Evolutionary conservation across 805 yeast species (phyloP).

Genomic region (Saccharomycopsis sp.): DNA sequence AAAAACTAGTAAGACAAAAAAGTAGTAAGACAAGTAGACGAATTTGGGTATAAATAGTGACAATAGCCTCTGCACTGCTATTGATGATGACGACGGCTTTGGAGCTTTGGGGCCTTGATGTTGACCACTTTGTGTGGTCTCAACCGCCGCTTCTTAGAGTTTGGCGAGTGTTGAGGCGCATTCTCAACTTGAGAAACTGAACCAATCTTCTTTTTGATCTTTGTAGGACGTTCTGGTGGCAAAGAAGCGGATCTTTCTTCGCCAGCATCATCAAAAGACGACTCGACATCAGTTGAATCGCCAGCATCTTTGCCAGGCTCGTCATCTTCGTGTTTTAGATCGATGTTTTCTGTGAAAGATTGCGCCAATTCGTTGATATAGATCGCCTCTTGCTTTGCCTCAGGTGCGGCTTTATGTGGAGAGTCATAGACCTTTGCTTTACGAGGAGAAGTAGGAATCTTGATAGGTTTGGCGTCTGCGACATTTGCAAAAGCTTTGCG

Average conservation of each 20-base stretch:
- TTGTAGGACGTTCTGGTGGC: background rate
- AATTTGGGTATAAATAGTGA: too few relatives aligned
- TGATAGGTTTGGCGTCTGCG: background rate
- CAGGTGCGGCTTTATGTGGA: background rate
- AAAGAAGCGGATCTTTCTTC: too few relatives aligned
- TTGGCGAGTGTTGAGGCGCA: background rate
- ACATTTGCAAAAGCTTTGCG: background rate
- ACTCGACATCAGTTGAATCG: background rate
- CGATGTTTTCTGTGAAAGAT: conserved; percentile 13
- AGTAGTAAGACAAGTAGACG: background rate
- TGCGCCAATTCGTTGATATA: conserved; percentile 5
- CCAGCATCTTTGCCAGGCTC: background rate
- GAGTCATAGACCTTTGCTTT: background rate
- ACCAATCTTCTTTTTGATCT: background rate
- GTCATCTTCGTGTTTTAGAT: background rate
- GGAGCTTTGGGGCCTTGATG: background rate
- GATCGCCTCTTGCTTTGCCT: background rate
- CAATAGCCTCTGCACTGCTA: background rate
- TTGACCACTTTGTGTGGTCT: background rate
- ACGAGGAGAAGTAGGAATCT: background rate
- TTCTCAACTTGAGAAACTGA: too few relatives aligned
- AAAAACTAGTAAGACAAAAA: background rate
- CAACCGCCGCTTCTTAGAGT: background rate
- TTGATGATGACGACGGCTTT: background rate
- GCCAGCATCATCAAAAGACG: background rate